Percentiles rank a stretch among this genome's conserved stretches.
phyloP scores from a whole-genome alignment of 2,329 filamentous ascomycete genomes.

The Xylaria polymorpha region DNA sequence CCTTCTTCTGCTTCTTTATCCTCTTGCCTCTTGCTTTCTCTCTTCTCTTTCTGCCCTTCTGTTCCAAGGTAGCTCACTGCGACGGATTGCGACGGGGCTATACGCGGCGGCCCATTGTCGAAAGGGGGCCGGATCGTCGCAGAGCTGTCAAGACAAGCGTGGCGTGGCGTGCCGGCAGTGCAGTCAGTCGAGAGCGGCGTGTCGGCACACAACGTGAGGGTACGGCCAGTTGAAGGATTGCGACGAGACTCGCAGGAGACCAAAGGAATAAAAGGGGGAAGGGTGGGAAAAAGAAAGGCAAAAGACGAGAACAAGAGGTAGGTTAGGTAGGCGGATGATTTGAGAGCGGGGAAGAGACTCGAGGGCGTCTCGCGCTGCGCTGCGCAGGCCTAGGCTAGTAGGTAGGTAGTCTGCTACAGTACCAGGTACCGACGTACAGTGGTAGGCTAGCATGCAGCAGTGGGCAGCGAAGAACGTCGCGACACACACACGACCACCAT shows the following conservation, averaged over 20 bases:
- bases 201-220: slow-evolving; percentile 34
- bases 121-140: slow-evolving; percentile 42
- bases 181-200: slow-evolving; percentile 28
- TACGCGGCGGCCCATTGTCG: slow-evolving; percentile 49
- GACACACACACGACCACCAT: slow-evolving; percentile 22
- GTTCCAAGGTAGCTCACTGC: slow-evolving; percentile 39
- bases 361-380: slow-evolving; percentile 24
- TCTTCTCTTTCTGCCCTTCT: slow-evolving; percentile 31
- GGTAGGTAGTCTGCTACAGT: neutral
- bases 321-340: slow-evolving; percentile 24
- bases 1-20: slow-evolving; percentile 23
- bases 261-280: slow-evolving; percentile 38
- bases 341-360: slow-evolving; percentile 38
- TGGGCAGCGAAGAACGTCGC: slow-evolving; percentile 23
- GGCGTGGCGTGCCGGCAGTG: slow-evolving; percentile 30
- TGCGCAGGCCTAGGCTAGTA: slow-evolving; percentile 4
- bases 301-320: slow-evolving; percentile 36
- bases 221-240: slow-evolving; percentile 33
- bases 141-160: slow-evolving; percentile 35
- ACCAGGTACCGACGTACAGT: slow-evolving; percentile 4
- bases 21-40: slow-evolving; percentile 14
- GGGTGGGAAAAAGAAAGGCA: slow-evolving; percentile 36
- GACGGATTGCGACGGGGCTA: slow-evolving; percentile 49
- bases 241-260: slow-evolving; percentile 37
- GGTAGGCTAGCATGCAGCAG: neutral